A percentile compares a stretch with the other conserved stretches of the same genome.
Evolutionary conservation across 2,329 filamentous ascomycete genomes (phyloP).

Genomic region (Fusarium sp.): DNA sequence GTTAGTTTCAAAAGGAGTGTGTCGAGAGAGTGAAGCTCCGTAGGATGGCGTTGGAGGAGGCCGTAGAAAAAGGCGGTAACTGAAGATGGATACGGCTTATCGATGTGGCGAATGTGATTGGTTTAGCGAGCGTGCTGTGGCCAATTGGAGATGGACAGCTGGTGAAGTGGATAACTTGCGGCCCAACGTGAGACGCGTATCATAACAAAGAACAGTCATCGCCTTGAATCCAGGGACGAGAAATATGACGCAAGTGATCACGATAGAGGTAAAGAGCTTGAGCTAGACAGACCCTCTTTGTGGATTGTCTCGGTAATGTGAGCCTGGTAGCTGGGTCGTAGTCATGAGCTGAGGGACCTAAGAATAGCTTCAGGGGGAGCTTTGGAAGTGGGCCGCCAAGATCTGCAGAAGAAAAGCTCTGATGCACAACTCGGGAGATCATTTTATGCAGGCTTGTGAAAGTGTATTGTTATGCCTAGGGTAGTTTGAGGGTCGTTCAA

Average conservation of each 20-base stretch:
- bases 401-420: not conserved
- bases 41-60: not conserved
- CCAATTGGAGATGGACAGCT: constrained; percentile 25
- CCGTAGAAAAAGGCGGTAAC: constrained; percentile 31
- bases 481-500: not conserved
- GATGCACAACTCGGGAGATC: not conserved
- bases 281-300: not conserved
- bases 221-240: not conserved
- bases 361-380: not conserved
- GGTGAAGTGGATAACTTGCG: constrained; percentile 18
- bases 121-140: not conserved
- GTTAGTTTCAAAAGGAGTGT: not conserved
- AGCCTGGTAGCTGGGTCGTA: not conserved
- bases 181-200: constrained; percentile 25
- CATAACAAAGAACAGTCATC: constrained; percentile 12
- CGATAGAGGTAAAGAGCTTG: too few species aligned
- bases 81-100: constrained; percentile 25
- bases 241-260: constrained; percentile 3
- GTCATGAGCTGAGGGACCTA: not conserved
- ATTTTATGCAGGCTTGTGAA: not conserved
- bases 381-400: not conserved
- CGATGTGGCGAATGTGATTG: not conserved
- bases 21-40: not conserved
- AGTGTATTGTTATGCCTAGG: not conserved
- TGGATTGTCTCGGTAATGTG: not conserved